Conservation (phyloP, 352 stramenopile species). For the Phytophthora lateralis region DNA sequence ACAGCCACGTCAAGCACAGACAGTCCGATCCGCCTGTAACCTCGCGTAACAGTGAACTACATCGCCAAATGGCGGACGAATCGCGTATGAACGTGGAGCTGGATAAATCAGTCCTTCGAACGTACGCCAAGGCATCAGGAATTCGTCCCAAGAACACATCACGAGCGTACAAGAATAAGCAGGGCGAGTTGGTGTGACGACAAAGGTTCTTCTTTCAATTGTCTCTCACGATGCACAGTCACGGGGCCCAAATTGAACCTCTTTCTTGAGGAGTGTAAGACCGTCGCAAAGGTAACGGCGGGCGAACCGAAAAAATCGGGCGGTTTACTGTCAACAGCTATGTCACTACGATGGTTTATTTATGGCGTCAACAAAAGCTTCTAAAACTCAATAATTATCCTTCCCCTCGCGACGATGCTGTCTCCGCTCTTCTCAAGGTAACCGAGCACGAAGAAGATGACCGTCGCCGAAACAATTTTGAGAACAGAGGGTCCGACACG, state of each 20-base stretch:
- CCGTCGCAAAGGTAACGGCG: not conserved
- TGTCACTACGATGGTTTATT: constrained; percentile 3
- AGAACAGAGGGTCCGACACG: constrained; percentile 1
- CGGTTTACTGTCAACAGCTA: constrained; percentile 4
- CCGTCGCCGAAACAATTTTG: constrained; percentile 9
- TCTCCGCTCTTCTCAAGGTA: constrained; percentile 6
- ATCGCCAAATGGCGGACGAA: not conserved
- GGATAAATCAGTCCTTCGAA: not conserved
- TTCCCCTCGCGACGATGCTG: constrained; percentile 1
- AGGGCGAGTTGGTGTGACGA: not conserved
- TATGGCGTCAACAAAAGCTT: not conserved
- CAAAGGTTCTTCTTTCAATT: not conserved
- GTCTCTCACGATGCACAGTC: not conserved
- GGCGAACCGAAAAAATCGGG: not conserved
- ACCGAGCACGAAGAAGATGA: constrained; percentile 9
- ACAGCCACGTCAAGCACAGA: no score
- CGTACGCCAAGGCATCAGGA: not conserved
- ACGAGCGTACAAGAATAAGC: not conserved
- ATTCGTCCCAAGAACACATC: not conserved
- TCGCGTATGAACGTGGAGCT: not conserved
- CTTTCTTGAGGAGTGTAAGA: constrained; percentile 9
- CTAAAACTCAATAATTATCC: not conserved
- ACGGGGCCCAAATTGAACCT: constrained; percentile 6
- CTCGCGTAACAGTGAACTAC: no score
- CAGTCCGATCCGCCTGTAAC: no score